Conservation (phyloP, 2,329 filamentous ascomycete species). For the Trichoderma harzianum region DNA sequence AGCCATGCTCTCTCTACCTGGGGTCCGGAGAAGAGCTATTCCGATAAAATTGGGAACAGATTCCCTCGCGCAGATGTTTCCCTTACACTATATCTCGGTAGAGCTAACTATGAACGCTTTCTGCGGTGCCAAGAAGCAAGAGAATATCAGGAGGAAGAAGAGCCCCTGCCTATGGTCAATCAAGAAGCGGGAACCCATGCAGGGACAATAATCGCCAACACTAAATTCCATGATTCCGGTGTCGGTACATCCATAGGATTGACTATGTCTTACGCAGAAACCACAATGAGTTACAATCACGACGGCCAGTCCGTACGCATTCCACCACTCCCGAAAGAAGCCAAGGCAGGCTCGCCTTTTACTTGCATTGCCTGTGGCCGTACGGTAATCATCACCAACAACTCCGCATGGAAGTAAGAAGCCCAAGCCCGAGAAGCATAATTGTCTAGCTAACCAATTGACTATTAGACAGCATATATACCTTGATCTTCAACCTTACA, state of each 20-base stretch:
- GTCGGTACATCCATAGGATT: not conserved
- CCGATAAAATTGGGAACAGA: not conserved
- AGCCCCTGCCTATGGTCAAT: rapidly evolving
- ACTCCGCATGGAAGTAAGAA: not conserved
- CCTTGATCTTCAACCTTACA: not conserved
- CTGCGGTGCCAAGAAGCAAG: not conserved
- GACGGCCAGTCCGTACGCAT: not conserved
- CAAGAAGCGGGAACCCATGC: not conserved
- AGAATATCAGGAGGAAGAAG: not conserved
- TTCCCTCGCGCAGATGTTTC: not conserved
- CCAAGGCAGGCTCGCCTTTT: not conserved
- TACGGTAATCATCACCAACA: not conserved
- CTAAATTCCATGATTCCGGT: not conserved
- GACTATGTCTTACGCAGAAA: not conserved
- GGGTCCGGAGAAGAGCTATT: not conserved
- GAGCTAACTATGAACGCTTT: not conserved
- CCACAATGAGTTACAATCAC: not conserved
- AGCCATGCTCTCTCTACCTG: not conserved
- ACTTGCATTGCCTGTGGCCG: not conserved
- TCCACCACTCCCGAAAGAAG: not conserved
- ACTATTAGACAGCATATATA: not conserved
- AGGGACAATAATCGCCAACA: not conserved
- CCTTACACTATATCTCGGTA: not conserved
- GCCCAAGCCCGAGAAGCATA: too few relatives aligned
- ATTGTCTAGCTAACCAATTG: not conserved